Evolutionary conservation across 2,329 filamentous ascomycete species (phyloP), one percentile per base, ranked within the genome.

Genomic region (Fonsecaea pugnacius): DNA sequence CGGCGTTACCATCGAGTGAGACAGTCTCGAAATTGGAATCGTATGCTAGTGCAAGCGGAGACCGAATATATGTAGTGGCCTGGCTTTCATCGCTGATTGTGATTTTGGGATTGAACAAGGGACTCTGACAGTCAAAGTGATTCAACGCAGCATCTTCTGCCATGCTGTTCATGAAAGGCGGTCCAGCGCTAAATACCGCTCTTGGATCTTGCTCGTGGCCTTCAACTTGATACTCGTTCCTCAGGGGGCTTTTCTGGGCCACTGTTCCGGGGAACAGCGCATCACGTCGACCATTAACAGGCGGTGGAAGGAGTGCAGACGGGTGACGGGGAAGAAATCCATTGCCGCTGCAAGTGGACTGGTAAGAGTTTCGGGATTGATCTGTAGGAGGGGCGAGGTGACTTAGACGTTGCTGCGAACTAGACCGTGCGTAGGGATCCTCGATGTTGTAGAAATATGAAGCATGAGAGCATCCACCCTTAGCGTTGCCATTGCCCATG

Each of bases 301-400:
- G 43, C 4, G 60, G 61, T 16, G 65, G 65, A 48, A 67, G 65
- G 21, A 67, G 46, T 6, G 63, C 51, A 5, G 65, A 67, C 3
- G 36, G 55, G 9, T 64, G 58, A 8, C 61, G 62, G 5, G 58
- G 65, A 18, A 56, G 36, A n/a, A 46, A 38, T 24, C 38, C 61
- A 36, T 53, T 38, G 38, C 43, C 54, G 46, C 48, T 60, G 60
- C 16, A 18, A 1, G 30, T 60, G n/a, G 60, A 57, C 30, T 57
- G 55, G 53, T 63, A 63, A 16, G 64, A 63, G 46, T 51, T 50
- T 24, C 64, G 56, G 32, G n/a, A 57, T 18, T 52, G 58, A 4
- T 16, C 52, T 14, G 58, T 24, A 4, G 57, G 52, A 36, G 64
- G 53, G 16, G 58, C 59, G 8, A 64, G 58, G 36, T 60, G 62